phyloP scores from a whole-genome alignment of 2,329 filamentous ascomycete species.

The Stemphylium lycopersici region DNA sequence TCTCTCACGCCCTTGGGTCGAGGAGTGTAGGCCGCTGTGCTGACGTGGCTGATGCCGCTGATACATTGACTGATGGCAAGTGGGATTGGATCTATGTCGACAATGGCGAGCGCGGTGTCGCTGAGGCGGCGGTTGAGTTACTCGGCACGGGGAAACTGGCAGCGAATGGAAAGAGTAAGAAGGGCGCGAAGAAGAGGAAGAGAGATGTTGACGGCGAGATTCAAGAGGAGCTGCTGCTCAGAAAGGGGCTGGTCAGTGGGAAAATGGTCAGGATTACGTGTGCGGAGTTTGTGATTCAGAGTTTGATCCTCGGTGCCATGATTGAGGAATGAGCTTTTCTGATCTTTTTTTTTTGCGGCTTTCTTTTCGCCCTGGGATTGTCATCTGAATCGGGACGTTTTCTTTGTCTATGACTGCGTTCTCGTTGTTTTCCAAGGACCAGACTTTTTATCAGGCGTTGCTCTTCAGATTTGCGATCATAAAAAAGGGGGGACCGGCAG shows the following conservation, averaged over 20 bases:
- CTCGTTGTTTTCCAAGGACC: not conserved
- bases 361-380: too few relatives aligned
- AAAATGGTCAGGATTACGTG: slow-evolving; percentile 71
- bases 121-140: slow-evolving; percentile 60
- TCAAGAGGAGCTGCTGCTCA: slow-evolving; percentile 30
- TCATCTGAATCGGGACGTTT: too few relatives aligned
- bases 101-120: slow-evolving; percentile 65
- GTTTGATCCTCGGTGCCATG: slow-evolving; percentile 82
- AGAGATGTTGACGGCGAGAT: slow-evolving; percentile 47
- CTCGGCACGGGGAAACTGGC: slow-evolving; percentile 41
- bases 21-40: slow-evolving; percentile 67
- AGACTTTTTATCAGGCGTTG: too few relatives aligned
- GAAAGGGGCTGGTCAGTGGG: slow-evolving; percentile 48
- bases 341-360: not conserved
- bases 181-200: slow-evolving; percentile 49
- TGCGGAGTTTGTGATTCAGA: slow-evolving; percentile 90
- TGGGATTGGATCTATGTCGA: slow-evolving; percentile 86
- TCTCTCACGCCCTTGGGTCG: slow-evolving; percentile 79
- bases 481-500: not conserved
- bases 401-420: not conserved
- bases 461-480: not conserved
- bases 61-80: slow-evolving; percentile 61
- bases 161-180: slow-evolving; percentile 31
- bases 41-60: slow-evolving; percentile 69
- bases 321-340: slow-evolving; percentile 61